Evolutionary conservation across 2,329 filamentous ascomycete species (phyloP), one percentile per base, ranked within the genome.

Genomic region (Alternaria tenuissima): DNA sequence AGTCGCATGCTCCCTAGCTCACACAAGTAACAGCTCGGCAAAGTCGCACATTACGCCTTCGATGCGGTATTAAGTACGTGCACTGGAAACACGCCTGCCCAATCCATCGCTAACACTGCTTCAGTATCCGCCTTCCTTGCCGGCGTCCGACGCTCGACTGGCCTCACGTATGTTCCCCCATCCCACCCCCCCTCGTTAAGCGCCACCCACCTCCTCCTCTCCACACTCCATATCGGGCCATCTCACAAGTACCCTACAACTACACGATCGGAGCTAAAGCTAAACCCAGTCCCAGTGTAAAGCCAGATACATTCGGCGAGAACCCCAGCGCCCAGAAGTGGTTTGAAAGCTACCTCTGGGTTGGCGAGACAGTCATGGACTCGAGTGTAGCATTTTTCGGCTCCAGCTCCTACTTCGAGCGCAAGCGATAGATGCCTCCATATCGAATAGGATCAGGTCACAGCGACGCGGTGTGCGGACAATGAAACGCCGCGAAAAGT

Each of bases 351-450:
- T 98, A 98, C 79, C 88, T 98, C 43, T 93, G 93, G 64, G 90
- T 97, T 18, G 95, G 95, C 71, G 95, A 99, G 83, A 97, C 93
- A 88, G 91, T 97, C 66, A 96, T 99, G 93, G 95, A 99, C 80
- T 91, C 96, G 83, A 96, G 93, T 30, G 93, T 98, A 32, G 94
- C 94, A 41, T 87, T 98, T 58, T 92, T 97, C 77, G 91, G 93
- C 42, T 90, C 91, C 49, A 96, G 92, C 76, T 87, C 90, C 61
- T 99, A 89, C 81, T 99, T 99, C 78, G 94, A 97, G 83, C 88
- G 95, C 75, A 94, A 88, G 79, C 88, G 94, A 49, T 77, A 68
- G 57, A 60, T 12, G 46, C 30, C 11, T 39, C n/a, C 36, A 39
- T 39, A 20, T 20, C 14, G n/a, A 39, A 9, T 20, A 36, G 32